Percentiles rank a stretch among this genome's conserved stretches.
These are phyloP conservation scores for Ambrosiella xylebori DNA, from an alignment of 2,329 filamentous ascomycete species.

Conservation along the genomic window DNA sequence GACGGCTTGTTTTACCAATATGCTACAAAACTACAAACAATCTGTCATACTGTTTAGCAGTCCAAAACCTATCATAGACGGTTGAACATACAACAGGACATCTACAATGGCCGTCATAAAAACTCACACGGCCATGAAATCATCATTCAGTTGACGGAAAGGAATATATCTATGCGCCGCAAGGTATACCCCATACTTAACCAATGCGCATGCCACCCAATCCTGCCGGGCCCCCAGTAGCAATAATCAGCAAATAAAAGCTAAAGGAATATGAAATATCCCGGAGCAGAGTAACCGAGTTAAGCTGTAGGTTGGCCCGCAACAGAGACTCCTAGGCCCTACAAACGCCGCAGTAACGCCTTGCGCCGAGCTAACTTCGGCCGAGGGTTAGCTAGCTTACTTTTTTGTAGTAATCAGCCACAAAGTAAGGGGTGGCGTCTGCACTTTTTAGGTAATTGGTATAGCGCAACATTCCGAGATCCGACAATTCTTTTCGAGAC, in stretches of 20 bases:
- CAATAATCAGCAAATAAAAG: not conserved
- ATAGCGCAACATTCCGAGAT: conserved; percentile 1
- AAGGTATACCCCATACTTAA: not conserved
- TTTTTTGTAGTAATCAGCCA: not conserved
- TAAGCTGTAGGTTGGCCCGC: not conserved
- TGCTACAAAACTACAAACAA: no score
- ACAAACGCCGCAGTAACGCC: conserved; percentile 11
- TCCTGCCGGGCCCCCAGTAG: not conserved
- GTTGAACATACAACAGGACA: not conserved
- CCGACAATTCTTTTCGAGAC: not conserved
- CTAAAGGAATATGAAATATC: not conserved
- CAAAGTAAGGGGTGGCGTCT: not conserved
- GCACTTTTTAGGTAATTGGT: not conserved
- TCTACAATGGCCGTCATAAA: not conserved
- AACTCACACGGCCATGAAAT: not conserved
- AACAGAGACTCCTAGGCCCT: not conserved
- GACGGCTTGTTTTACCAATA: no score
- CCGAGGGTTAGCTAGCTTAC: conserved; percentile 2
- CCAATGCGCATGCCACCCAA: not conserved
- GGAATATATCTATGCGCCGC: not conserved
- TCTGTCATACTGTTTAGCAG: no score
- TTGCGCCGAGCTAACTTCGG: conserved; percentile 13
- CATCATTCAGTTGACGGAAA: not conserved
- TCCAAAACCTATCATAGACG: not conserved
- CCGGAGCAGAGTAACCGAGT: not conserved